phyloP scores from a whole-genome alignment of 2,329 filamentous ascomycete species.

The Venturiaceae sp. region DNA sequence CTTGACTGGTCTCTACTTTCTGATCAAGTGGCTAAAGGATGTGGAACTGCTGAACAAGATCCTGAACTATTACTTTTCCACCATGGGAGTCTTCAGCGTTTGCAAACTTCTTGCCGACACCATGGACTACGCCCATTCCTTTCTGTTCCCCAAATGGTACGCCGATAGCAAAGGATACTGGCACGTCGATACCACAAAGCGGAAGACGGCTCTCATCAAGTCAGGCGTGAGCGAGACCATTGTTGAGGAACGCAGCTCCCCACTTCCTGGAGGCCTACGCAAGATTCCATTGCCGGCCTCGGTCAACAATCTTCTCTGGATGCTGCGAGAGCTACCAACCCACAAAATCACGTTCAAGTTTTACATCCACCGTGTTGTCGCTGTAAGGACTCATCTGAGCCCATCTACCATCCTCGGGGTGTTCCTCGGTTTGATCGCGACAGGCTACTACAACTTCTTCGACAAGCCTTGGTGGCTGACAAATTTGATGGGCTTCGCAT shows the following conservation, averaged over 20 bases:
- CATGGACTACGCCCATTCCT: slow-evolving; percentile 35
- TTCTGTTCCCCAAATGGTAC: slow-evolving; percentile 38
- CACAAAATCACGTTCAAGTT: slow-evolving; percentile 42
- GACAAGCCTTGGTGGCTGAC: slow-evolving; percentile 61
- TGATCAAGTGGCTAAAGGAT: slow-evolving; percentile 83
- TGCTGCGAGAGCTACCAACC: slow-evolving; percentile 34
- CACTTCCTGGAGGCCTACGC: slow-evolving; percentile 42
- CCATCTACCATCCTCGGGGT: slow-evolving; percentile 46
- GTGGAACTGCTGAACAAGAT: slow-evolving; percentile 73
- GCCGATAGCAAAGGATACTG: slow-evolving; percentile 40
- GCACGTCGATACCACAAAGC: slow-evolving; percentile 28
- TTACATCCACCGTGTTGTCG: slow-evolving; percentile 42
- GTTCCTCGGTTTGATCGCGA: slow-evolving; percentile 42
- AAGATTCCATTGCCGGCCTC: slow-evolving; percentile 32
- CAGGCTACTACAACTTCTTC: slow-evolving; percentile 56
- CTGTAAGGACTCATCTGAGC: slow-evolving; percentile 42
- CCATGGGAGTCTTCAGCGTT: slow-evolving; percentile 69
- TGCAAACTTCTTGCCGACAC: slow-evolving; percentile 64
- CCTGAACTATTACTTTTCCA: slow-evolving; percentile 72
- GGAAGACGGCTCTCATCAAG: slow-evolving; percentile 22
- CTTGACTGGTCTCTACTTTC: slow-evolving; percentile 69
- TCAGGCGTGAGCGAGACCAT: slow-evolving; percentile 13
- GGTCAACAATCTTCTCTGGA: slow-evolving; percentile 35
- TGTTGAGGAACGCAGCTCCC: slow-evolving; percentile 24
- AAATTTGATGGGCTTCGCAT: slow-evolving; percentile 78